Evolutionary conservation across 495 filamentous ascomycete species (phyloP).

Genomic region (Penicillium coffeae): DNA sequence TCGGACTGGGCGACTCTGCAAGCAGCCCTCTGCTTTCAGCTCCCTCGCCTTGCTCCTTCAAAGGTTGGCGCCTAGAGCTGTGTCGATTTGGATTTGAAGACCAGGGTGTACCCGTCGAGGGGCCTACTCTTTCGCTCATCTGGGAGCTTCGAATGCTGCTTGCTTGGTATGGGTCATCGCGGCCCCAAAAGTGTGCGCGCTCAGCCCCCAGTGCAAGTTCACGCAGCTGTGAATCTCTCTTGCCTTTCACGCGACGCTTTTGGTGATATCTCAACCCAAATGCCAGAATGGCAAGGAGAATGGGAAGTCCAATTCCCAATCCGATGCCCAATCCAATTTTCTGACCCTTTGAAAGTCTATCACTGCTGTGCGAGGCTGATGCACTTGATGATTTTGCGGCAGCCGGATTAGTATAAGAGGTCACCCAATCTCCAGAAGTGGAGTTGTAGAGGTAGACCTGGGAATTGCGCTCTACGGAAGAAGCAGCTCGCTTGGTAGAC

Average conservation of each 20-base stretch:
- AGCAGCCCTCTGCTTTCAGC: conserved; percentile 56
- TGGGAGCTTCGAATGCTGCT: conserved; percentile 36
- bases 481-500: conserved; percentile 38
- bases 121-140: conserved; percentile 21
- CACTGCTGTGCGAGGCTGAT: not conserved
- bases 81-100: conserved; percentile 30
- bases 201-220: conserved; percentile 50
- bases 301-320: conserved; percentile 61
- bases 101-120: conserved; percentile 33
- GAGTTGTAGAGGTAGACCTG: conserved; percentile 71
- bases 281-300: conserved; percentile 46
- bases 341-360: conserved; percentile 34
- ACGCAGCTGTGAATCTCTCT: conserved; percentile 51
- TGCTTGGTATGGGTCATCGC: conserved; percentile 29
- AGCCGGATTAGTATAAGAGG: conserved; percentile 61
- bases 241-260: conserved; percentile 41
- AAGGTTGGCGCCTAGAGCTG: conserved; percentile 17
- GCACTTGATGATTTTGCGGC: not conserved
- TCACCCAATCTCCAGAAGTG: conserved; percentile 67
- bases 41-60: conserved; percentile 28
- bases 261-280: conserved; percentile 58
- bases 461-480: conserved; percentile 32
- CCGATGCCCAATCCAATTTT: conserved; percentile 72
- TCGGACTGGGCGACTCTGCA: conserved; percentile 52
- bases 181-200: conserved; percentile 40